Conservation (phyloP, 768 basidiomycete species). For the Auricularia sp. region DNA sequence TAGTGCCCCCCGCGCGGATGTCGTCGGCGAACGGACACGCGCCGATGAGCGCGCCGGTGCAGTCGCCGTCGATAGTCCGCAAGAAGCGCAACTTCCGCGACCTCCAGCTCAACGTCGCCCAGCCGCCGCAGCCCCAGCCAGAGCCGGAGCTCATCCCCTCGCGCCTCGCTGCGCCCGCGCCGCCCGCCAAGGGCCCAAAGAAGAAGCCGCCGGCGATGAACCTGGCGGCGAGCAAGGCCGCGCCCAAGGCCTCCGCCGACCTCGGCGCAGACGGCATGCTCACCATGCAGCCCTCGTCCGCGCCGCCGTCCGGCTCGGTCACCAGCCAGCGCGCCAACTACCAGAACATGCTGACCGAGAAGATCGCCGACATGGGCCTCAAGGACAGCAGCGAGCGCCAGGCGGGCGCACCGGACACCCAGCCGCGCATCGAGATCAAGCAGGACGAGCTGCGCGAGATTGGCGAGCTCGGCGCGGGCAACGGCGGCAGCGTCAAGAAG, state of each 20-base stretch:
- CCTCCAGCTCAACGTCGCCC: conserved; percentile 54
- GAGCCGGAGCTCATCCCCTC: conserved; percentile 24
- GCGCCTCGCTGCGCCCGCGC: conserved; percentile 25
- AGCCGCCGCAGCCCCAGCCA: conserved; percentile 7
- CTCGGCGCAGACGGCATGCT: conserved; percentile 31
- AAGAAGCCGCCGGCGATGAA: conserved; percentile 28
- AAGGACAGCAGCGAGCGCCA: conserved; percentile 31
- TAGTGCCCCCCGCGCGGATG: not conserved
- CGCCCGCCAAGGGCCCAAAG: conserved; percentile 26
- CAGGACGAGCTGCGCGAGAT: conserved; percentile 82
- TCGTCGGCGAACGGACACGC: not conserved
- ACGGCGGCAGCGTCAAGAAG: conserved; percentile 95
- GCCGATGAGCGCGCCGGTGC: not conserved
- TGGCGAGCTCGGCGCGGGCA: conserved; percentile 87
- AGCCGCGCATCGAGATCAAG: conserved; percentile 74
- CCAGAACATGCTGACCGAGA: conserved; percentile 70
- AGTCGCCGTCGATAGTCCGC: conserved; percentile 38
- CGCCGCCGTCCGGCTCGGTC: conserved; percentile 33
- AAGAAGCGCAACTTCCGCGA: conserved; percentile 91
- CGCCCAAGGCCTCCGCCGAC: conserved; percentile 4
- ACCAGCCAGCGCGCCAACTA: conserved; percentile 51
- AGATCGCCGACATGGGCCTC: conserved; percentile 77
- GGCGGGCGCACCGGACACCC: conserved; percentile 37
- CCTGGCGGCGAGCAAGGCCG: conserved; percentile 25
- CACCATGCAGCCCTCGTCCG: conserved; percentile 41